A percentile compares a stretch with the other conserved stretches of the same genome.
Conservation (phyloP, 139 green algal genomes). For the Eudorina sp. region DNA sequence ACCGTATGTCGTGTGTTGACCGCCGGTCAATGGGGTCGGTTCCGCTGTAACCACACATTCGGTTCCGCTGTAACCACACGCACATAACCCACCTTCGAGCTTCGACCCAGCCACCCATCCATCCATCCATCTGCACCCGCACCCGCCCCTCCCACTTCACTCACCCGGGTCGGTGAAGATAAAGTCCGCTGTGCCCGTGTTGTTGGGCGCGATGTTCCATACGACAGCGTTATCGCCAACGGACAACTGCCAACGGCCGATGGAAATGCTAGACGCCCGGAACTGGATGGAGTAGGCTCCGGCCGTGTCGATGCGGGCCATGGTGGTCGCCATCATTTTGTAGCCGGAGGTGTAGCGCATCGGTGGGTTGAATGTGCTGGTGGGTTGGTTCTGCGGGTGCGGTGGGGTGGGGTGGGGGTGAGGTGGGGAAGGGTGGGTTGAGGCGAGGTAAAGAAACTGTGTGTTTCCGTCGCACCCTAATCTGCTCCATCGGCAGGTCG, state of each 20-base stretch:
- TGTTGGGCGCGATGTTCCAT: conserved; percentile 20
- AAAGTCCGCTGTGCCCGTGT: not conserved
- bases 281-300: not conserved
- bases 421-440: not conserved
- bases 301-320: not conserved
- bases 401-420: not conserved
- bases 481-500: no score
- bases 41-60: no score
- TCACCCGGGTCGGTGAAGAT: conserved; percentile 17
- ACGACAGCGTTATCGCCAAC: conserved; percentile 21
- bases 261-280: not conserved
- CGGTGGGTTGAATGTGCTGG: not conserved
- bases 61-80: no score
- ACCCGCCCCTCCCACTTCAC: no score
- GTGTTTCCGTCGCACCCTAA: no score
- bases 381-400: conserved; percentile 12
- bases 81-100: no score
- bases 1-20: no score
- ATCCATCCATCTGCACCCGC: no score
- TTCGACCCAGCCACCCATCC: no score
- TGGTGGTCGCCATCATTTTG: not conserved
- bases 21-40: no score
- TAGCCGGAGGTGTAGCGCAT: not conserved
- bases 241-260: conserved; percentile 7
- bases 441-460: not conserved